A percentile compares a stretch with the other conserved stretches of the same genome.
Evolutionary conservation across 2,329 filamentous ascomycete species (phyloP).

Genomic region (Colletotrichum sp.): DNA sequence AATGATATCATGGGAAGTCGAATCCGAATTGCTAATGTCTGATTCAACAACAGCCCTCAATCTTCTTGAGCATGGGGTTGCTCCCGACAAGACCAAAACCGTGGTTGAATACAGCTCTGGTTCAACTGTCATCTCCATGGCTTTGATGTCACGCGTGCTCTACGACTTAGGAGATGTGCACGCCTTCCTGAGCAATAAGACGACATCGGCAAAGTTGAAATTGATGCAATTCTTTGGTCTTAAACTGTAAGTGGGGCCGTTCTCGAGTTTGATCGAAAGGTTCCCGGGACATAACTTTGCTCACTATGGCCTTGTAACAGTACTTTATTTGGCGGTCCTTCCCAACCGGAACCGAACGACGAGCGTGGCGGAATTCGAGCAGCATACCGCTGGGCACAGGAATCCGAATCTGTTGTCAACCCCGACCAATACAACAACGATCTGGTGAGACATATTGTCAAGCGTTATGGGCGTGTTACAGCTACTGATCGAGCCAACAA

Average conservation of each 20-base stretch:
- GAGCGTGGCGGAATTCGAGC: conserved; percentile 57
- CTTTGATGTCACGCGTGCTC: conserved; percentile 56
- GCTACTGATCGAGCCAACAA: conserved; percentile 20
- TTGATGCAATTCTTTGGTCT: conserved; percentile 66
- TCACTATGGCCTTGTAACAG: conserved; percentile 25
- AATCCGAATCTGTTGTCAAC: conserved; percentile 51
- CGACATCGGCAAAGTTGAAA: conserved; percentile 53
- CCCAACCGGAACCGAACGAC: conserved; percentile 61
- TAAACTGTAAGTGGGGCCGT: conserved; percentile 44
- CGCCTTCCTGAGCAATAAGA: conserved; percentile 67
- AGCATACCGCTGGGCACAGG: conserved; percentile 45
- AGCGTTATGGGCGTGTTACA: background rate
- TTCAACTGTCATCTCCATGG: conserved; percentile 66
- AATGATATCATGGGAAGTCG: background rate
- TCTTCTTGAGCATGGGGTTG: conserved; percentile 48
- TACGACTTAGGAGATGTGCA: conserved; percentile 55
- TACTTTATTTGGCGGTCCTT: conserved; percentile 63
- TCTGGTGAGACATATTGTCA: conserved; percentile 23
- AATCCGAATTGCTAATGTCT: background rate
- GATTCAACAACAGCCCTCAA: conserved; percentile 44
- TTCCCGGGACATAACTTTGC: background rate
- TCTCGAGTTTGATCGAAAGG: background rate
- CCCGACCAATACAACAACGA: conserved; percentile 64
- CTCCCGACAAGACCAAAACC: conserved; percentile 49
- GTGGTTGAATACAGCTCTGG: conserved; percentile 68